Base-by-base conservation (phyloP, 164 flowering plant species). In the Platanus orientalis region DNA sequence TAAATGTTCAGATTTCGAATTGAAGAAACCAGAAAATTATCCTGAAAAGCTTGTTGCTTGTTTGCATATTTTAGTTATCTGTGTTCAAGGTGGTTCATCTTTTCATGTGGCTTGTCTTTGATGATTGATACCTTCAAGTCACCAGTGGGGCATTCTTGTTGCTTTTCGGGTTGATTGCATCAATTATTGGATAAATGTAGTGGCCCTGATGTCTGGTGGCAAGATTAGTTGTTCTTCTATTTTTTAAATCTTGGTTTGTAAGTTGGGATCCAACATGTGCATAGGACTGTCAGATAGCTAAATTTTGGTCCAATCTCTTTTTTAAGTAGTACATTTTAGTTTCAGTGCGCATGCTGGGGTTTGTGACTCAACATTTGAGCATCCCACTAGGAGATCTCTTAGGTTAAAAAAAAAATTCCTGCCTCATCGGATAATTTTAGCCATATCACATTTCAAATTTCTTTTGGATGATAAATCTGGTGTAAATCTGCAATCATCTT, bases 91-190 rank as follows among this genome's bases (percentile, higher is more conserved):
- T 36, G 12, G 9, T n/a, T n/a, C n/a, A n/a, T n/a, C n/a, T 32
- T 57, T 34, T 57, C 61, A 57, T 57, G 44, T 57, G 47, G 0
- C 45, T 57, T 57, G 61, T 57, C 45, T 36, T 57, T 4, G 3
- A 57, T 57, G 36, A 57, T 57, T 57, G 24, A 20, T 20, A 36
- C 1, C 1, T 23, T 57, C 24, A 23, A 36, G 27, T 34, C 11
- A 1, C 12, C 9, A 36, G 1, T n/a, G 12, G 9, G 12, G 42
- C 42, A 36, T 7, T 36, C 42, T 36, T 36, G 42, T 1, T 14
- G 9, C 42, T 36, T 36, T 1, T 36, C 42, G 1, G 10, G 4
- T 36, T n/a, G 42, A 36, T 36, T 36, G 42, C 42, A 36, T 36
- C 10, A 10, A 36, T 9, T 32, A 4, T 36, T 36, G 42, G 42